Base-by-base conservation (phyloP, 2,329 filamentous ascomycete genomes). In the Coleophoma cylindrospora region DNA sequence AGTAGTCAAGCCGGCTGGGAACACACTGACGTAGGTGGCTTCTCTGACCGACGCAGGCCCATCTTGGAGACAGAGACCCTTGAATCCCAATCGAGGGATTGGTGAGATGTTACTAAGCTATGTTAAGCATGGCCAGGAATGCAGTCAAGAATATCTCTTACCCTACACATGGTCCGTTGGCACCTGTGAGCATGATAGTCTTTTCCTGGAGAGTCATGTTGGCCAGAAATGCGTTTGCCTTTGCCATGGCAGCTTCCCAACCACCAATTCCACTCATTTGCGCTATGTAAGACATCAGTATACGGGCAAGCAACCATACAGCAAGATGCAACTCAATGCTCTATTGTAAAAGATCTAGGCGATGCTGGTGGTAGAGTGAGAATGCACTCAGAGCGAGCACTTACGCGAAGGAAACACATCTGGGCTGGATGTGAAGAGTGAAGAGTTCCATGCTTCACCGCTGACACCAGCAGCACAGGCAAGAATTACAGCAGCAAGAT, bases 1-100 rank as follows among this genome's bases (percentile, higher is more conserved):
- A 0, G 86, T 83, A 3, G 87, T 88, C 48, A 92, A 80, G 1
- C 86, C 87, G 1, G 88, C 87, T 0, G 88, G 86, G 63, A 90
- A 92, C 0, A 87, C 85, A 15, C 84, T 90, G 49, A 79, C 79
- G 59, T 83, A 80, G 47, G 84, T 80, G 34, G 77, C 80, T 61
- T 80, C 89, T 11, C 88, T 79, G 21, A 92, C 70, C 1, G 88
- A 88, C 3, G 90, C 70, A 0, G 89, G 88, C 0, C 87, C 87
- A 58, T 94, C 89, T 62, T 91, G 87, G 27, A 92, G 71, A 66
- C 87, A 91, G 37, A 91, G 71, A 45, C 79, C 77, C 0, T 87
- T 88, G 61, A 90, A 91, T 53, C 75, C 74, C 56, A 81, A 8
- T 5, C 50, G 43, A 10, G 19, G 3, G 27, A 59, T 56, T 11